phyloP scores from a whole-genome alignment of 495 filamentous ascomycete species.

The Lasiosphaeria hispida region DNA sequence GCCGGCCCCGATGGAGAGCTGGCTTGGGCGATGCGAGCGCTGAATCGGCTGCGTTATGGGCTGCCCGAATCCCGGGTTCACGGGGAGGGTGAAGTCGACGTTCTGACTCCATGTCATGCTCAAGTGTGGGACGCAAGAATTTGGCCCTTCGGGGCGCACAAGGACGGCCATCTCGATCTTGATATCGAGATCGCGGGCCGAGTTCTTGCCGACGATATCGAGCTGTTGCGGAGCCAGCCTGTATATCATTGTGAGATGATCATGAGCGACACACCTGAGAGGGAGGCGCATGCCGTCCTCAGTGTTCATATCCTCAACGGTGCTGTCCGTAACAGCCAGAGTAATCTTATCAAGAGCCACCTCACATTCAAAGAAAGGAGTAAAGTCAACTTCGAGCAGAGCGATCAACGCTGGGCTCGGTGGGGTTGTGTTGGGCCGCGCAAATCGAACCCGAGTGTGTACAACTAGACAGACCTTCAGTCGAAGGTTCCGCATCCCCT shows the following conservation, averaged over 20 bases:
- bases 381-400: constrained; percentile 84
- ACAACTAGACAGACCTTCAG: constrained; percentile 76
- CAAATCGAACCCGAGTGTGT: constrained; percentile 81
- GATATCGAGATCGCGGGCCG: constrained; percentile 53
- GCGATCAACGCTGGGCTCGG: constrained; percentile 70
- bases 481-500: constrained; percentile 61
- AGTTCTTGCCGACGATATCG: constrained; percentile 53
- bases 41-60: constrained; percentile 57
- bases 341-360: constrained; percentile 65
- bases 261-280: constrained; percentile 69
- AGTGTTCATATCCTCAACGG: constrained; percentile 62
- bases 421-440: constrained; percentile 63
- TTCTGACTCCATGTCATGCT: constrained; percentile 77
- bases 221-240: constrained; percentile 66
- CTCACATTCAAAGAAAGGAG: constrained; percentile 73
- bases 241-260: constrained; percentile 84
- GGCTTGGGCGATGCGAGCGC: constrained; percentile 62
- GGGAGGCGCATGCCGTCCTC: constrained; percentile 59
- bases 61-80: constrained; percentile 53
- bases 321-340: constrained; percentile 64
- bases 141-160: constrained; percentile 43
- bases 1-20: constrained; percentile 52
- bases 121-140: constrained; percentile 68
- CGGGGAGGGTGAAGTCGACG: constrained; percentile 76
- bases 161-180: constrained; percentile 64